Percentiles rank a stretch among this genome's conserved stretches.
Conservation (phyloP, 192 early-diverging fungal genomes). For the Coemansia sp. region DNA sequence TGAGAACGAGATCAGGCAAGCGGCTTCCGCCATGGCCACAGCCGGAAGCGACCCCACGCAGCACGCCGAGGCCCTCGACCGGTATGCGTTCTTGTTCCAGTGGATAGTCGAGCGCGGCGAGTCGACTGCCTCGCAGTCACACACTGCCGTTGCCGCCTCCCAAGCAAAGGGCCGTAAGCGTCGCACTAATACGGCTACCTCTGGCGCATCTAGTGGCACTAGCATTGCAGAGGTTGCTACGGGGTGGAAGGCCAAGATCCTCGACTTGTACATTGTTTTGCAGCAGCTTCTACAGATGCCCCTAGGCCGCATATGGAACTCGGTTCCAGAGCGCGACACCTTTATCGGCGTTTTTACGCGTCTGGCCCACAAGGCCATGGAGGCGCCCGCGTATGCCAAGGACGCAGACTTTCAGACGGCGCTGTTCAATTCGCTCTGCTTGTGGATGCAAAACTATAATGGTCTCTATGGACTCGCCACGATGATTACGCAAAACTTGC, state of each 20-base stretch:
- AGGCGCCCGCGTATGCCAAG: conserved; percentile 73
- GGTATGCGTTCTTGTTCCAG: conserved; percentile 81
- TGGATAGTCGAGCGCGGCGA: conserved; percentile 78
- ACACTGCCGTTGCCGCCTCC: background rate
- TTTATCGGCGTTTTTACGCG: conserved; percentile 69
- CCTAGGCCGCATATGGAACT: conserved; percentile 65
- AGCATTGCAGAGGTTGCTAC: conserved; percentile 37
- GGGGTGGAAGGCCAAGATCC: conserved; percentile 46
- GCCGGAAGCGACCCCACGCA: conserved; percentile 69
- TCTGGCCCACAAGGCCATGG: conserved; percentile 75
- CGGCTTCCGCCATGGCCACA: conserved; percentile 60
- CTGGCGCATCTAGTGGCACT: conserved; percentile 22
- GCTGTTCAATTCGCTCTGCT: conserved; percentile 69
- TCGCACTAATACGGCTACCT: conserved; percentile 14
- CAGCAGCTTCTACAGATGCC: conserved; percentile 46
- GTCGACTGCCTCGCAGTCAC: conserved; percentile 51
- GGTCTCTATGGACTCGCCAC: conserved; percentile 74
- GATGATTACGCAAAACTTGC: conserved; percentile 77
- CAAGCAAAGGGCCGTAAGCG: conserved; percentile 36
- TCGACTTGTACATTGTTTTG: conserved; percentile 33
- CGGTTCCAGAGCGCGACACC: conserved; percentile 53
- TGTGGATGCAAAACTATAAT: conserved; percentile 80
- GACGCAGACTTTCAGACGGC: conserved; percentile 56
- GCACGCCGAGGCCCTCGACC: conserved; percentile 68
- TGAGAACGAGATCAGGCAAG: conserved; percentile 61